These are phyloP conservation scores for Vanrija sp. DNA, from an alignment of 1,284 basidiomycete genomes.

Conservation along the genomic window DNA sequence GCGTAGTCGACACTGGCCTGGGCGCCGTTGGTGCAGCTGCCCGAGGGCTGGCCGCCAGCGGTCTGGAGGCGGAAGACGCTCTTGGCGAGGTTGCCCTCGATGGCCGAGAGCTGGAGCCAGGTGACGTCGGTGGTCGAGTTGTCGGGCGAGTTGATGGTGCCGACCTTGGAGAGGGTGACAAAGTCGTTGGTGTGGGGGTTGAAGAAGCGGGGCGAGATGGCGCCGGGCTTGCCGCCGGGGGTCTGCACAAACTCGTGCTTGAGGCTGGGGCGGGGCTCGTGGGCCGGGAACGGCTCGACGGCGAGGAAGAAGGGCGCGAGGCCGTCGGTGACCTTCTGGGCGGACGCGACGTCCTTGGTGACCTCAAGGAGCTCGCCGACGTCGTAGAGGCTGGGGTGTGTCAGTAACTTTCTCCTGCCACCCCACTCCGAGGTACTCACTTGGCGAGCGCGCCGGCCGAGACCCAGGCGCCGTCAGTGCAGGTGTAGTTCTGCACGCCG, in stretches of 20 bases:
- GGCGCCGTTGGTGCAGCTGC: conserved; percentile 51
- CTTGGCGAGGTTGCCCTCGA: conserved; percentile 55
- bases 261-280: neutral
- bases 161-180: conserved; percentile 40
- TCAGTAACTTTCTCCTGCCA: neutral
- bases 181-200: conserved; percentile 42
- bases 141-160: conserved; percentile 47
- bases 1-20: conserved; percentile 53
- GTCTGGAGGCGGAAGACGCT: conserved; percentile 60
- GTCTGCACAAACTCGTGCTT: conserved; percentile 50
- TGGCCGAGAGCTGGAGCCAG: conserved; percentile 56
- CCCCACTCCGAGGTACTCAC: conserved; percentile 18
- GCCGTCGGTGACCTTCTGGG: conserved; percentile 1
- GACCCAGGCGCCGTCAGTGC: conserved; percentile 24
- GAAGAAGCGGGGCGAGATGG: conserved; percentile 29
- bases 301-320: conserved; percentile 22
- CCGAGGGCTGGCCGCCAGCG: conserved; percentile 60
- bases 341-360: conserved; percentile 43
- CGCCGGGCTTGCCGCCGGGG: conserved; percentile 8
- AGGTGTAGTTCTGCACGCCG: conserved; percentile 40
- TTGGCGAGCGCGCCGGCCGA: conserved; percentile 33
- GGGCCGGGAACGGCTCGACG: neutral
- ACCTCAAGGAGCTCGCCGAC: conserved; percentile 55
- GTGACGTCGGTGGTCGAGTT: conserved; percentile 54
- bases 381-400: conserved; percentile 54